phyloP scores from a whole-genome alignment of 495 filamentous ascomycete species.

The Copromyces sp. region DNA sequence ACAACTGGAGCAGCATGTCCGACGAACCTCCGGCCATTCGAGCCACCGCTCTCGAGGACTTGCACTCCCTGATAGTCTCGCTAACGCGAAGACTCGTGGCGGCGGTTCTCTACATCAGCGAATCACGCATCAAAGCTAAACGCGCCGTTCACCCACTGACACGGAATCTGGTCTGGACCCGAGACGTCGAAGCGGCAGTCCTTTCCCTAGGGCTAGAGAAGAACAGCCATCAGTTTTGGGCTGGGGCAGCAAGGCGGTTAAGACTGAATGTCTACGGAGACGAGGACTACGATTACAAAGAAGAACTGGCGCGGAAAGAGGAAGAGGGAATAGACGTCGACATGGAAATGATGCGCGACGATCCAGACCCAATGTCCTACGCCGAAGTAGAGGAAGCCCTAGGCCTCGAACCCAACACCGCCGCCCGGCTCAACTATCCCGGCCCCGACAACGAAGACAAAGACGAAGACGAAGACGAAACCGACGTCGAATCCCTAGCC shows the following conservation, averaged over 20 bases:
- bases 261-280: constrained; percentile 45
- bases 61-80: constrained; percentile 55
- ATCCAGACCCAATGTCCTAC: constrained; percentile 30
- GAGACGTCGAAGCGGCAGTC: constrained; percentile 59
- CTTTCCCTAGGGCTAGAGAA: constrained; percentile 41
- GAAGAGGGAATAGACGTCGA: constrained; percentile 11
- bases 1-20: constrained; percentile 53
- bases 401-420: background rate
- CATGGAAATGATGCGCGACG: constrained; percentile 13
- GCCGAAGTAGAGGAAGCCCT: constrained; percentile 44
- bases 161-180: constrained; percentile 32
- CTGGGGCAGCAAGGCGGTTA: constrained; percentile 47
- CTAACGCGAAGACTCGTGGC: constrained; percentile 61
- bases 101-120: constrained; percentile 54
- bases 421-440: background rate
- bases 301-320: background rate
- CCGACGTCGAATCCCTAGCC: background rate
- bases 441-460: constrained; percentile 10
- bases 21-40: constrained; percentile 52
- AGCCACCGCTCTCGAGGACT: constrained; percentile 59
- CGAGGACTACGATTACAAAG: constrained; percentile 14
- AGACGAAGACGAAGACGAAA: constrained; percentile 1
- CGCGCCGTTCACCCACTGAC: constrained; percentile 22
- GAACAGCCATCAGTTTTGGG: constrained; percentile 46
- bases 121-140: constrained; percentile 40